Percentiles rank a stretch among this genome's conserved stretches.
Evolutionary conservation across 106 monocot genomes (phyloP).

Genomic region (Platanthera zijinensis): DNA sequence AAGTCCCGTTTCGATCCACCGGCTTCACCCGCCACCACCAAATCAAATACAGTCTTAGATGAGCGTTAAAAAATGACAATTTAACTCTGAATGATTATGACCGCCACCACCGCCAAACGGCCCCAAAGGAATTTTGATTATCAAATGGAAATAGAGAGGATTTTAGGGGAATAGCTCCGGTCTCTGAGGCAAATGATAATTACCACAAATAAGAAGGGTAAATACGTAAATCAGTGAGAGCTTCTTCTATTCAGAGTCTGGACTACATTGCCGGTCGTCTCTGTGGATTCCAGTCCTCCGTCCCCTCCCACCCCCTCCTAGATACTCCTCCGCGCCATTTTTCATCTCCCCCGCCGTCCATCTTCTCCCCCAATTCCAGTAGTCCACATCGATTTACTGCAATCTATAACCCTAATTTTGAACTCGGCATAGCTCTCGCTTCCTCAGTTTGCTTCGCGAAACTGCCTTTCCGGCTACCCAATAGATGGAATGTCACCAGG

Average conservation of each 20-base stretch:
- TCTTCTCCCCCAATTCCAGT: background rate
- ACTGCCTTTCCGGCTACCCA: background rate
- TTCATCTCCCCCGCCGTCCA: background rate
- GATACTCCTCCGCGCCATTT: background rate
- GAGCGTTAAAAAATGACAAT: no score
- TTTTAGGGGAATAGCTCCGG: no score
- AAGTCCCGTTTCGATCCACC: no score
- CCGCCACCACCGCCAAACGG: no score
- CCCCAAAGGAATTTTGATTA: no score
- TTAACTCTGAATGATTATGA: no score
- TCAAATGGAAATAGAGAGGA: no score
- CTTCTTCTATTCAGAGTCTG: background rate
- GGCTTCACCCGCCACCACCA: no score
- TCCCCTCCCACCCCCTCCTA: background rate
- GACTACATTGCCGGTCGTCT: constrained; percentile 3
- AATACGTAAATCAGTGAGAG: background rate
- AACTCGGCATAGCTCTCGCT: background rate
- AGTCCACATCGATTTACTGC: background rate
- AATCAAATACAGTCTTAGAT: no score
- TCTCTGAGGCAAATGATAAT: background rate
- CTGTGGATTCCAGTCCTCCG: background rate
- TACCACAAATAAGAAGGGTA: background rate
- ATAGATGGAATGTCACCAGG: constrained; percentile 35
- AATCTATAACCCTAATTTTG: constrained; percentile 11
- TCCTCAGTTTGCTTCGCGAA: background rate